These are phyloP conservation scores for Colletotrichum zoysiae DNA, from an alignment of 2,329 filamentous ascomycete genomes.

Conservation along the genomic window DNA sequence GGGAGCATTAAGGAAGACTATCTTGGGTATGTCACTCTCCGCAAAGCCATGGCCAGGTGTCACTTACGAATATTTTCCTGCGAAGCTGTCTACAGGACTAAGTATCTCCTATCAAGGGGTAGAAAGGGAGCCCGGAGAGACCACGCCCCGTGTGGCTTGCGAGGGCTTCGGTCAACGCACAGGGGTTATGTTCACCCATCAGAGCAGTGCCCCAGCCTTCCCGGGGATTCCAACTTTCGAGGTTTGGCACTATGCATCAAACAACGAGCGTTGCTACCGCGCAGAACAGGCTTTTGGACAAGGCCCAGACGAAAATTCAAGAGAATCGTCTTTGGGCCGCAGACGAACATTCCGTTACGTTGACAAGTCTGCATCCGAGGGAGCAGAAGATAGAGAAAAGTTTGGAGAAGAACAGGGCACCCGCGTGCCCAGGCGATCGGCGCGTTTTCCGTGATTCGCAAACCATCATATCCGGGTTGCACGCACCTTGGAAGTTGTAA, in stretches of 20 bases:
- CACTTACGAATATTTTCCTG: conserved; percentile 31
- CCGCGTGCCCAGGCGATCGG: conserved; percentile 23
- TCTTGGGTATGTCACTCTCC: conserved; percentile 65
- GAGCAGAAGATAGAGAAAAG: conserved; percentile 38
- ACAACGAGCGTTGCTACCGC: conserved; percentile 20
- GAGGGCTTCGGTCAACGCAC: neutral
- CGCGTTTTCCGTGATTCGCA: conserved; percentile 12
- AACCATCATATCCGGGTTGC: conserved; percentile 18
- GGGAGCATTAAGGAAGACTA: conserved; percentile 94
- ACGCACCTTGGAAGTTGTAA: conserved; percentile 28
- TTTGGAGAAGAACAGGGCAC: conserved; percentile 30
- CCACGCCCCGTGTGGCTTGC: neutral
- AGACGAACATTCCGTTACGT: conserved; percentile 15
- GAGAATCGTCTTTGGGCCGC: conserved; percentile 9
- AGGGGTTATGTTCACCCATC: neutral
- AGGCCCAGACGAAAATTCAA: conserved; percentile 10
- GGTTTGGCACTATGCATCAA: conserved; percentile 1
- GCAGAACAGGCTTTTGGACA: conserved; percentile 20
- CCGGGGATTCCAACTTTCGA: neutral
- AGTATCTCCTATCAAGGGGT: neutral
- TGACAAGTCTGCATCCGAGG: conserved; percentile 18
- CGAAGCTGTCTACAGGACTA: conserved; percentile 43
- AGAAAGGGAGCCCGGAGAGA: conserved; percentile 1
- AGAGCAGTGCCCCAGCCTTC: neutral
- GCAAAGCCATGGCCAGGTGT: conserved; percentile 5